Conservation (phyloP, 2,329 filamentous ascomycete species). For the Akanthomyces dipterigenus region DNA sequence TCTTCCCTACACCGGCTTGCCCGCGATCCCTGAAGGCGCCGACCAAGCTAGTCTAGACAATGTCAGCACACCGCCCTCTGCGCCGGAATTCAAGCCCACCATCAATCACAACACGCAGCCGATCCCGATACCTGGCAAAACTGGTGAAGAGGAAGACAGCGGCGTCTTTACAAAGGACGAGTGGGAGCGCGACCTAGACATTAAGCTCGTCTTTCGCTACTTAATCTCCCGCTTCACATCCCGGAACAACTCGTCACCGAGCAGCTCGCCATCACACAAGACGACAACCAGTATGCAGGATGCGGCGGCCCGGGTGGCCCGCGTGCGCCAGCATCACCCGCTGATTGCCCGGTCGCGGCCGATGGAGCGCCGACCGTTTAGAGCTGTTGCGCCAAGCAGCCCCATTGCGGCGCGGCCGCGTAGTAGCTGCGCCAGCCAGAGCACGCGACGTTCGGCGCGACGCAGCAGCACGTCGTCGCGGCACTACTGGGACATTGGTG, state of each 20-base stretch:
- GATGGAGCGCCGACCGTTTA: conserved; percentile 50
- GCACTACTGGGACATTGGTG: conserved; percentile 90
- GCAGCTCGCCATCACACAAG: conserved; percentile 26
- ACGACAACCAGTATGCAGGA: conserved; percentile 52
- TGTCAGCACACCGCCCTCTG: conserved; percentile 15
- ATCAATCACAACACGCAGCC: conserved; percentile 31
- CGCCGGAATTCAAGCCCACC: conserved; percentile 42
- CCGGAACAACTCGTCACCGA: conserved; percentile 31
- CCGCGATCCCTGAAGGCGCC: conserved; percentile 51
- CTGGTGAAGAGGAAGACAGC: conserved; percentile 19
- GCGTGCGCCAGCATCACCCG: conserved; percentile 84
- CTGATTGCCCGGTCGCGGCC: conserved; percentile 57
- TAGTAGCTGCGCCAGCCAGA: conserved; percentile 81
- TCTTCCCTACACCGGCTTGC: conserved; percentile 72
- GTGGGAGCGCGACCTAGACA: conserved; percentile 89
- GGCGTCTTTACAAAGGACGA: conserved; percentile 61
- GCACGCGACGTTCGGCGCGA: conserved; percentile 65
- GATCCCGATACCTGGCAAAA: conserved; percentile 28
- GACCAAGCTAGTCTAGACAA: conserved; percentile 21
- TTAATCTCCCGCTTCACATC: conserved; percentile 67
- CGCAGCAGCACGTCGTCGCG: conserved; percentile 65
- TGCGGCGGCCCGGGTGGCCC: conserved; percentile 67
- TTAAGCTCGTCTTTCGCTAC: conserved; percentile 87
- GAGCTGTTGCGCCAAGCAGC: conserved; percentile 42
- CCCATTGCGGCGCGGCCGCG: conserved; percentile 41